Conservation (phyloP, 2,329 filamentous ascomycete species). For the Fulvia fulva region DNA sequence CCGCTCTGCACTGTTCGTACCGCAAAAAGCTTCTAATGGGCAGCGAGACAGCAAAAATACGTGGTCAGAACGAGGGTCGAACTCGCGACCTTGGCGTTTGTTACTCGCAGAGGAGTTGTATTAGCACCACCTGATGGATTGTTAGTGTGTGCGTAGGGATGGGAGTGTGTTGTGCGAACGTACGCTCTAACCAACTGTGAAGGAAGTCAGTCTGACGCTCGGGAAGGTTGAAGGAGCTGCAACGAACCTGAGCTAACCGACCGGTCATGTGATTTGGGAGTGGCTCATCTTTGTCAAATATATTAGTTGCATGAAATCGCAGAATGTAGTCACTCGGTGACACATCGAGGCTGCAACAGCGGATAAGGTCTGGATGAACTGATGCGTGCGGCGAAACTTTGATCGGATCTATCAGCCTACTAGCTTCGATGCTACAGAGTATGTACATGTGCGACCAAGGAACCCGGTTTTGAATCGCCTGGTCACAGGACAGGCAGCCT, state of each 20-base stretch:
- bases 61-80: constrained; percentile 5
- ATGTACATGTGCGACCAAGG: too few species aligned
- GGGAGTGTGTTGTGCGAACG: background rate
- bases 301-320: too few species aligned
- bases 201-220: background rate
- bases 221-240: background rate
- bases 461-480: too few species aligned
- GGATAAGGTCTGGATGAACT: too few species aligned
- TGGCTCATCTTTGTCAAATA: background rate
- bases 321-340: too few species aligned
- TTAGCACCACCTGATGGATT: constrained; percentile 1
- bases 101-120: background rate
- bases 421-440: too few species aligned
- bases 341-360: too few species aligned
- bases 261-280: background rate
- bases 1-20: background rate
- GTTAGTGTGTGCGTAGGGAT: background rate
- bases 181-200: constrained; percentile 6
- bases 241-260: constrained; percentile 4
- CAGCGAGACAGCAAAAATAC: background rate
- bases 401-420: too few species aligned
- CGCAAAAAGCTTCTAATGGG: background rate
- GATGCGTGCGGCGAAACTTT: too few species aligned
- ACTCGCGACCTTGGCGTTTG: constrained; percentile 7
- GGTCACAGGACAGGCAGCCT: too few species aligned